Base-by-base conservation (phyloP, 257 asterid genomes). In the Asclepias syriaca region DNA sequence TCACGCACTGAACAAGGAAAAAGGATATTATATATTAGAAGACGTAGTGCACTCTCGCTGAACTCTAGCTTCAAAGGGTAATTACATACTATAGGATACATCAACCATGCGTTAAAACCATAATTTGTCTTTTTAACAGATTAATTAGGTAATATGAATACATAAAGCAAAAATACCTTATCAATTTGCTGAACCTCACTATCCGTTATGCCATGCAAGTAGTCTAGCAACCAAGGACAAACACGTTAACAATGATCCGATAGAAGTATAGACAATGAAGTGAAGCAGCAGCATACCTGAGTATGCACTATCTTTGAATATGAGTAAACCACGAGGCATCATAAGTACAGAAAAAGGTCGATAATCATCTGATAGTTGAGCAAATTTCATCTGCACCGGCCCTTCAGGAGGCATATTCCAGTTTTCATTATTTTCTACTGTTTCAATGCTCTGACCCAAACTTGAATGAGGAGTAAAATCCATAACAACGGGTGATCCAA, bases 271-370 rank as follows among this genome's bases (percentile, higher is more conserved):
- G 32, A 32, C 27, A 32, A 65, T 10, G 14, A 39, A 67, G 8
- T 2, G 27, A 50, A 34, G 39, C 19, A 13, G 54, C 21, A 72
- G 45, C 18, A 8, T 73, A 92, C 96, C 97, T 66, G 94, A 82
- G 81, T 95, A 95, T 1, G 87, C 98, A 77, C 80, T 79, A 66
- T 90, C 99, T 81, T 88, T 95, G 75, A 95, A 90, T 83, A 91
- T 84, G 72, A 95, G 86, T 82, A 95, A 83, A 87, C 99, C 92
- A 69, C 90, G 90, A 75, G 99, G 96, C 95, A 87, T 86, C 84
- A 95, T 76, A 57, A 78, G 70, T 59, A 92, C 77, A 68, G 98
- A 88, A 80, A 91, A 91, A 0, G 98, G 89, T 69, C 45, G 73
- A 73, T 79, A 77, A 67, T 77, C 79, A 39, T 81, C 74, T 68